Evolutionary conservation across 2,329 filamentous ascomycete genomes (phyloP), one percentile per base, ranked within the genome.

Genomic region (Grosmannia huntii): DNA sequence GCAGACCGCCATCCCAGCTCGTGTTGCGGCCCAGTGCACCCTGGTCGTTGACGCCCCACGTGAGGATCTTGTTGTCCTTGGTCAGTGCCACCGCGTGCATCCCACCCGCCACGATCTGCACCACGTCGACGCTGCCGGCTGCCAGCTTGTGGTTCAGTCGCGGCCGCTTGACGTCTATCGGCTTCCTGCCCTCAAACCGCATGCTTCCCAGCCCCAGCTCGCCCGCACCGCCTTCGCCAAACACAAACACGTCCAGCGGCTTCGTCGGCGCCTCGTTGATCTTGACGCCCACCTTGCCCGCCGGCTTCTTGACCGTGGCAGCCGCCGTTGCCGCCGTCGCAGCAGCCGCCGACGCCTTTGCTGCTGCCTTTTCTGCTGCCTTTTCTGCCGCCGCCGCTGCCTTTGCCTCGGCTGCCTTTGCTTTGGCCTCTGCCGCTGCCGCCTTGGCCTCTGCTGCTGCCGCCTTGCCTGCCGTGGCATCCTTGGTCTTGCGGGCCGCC

Each of bases 21-120:
- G 87, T 91, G 67, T 88, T 81, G 67, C 89, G 79, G 49, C 89
- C 89, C 44, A 95, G 78, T 10, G 89, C 87, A 62, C 87, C 86
- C 67, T 90, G 84, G 67, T 95, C 89, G 68, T 94, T 94, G 64
- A 94, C 89, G 57, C 89, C 89, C 89, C 89, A 95, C 31, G 87
- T 90, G 57, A 90, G 74, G 64, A 95, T 87, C 72, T 84, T 85
- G 75, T 90, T 89, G 70, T 92, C 86, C 64, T 84, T 80, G 55
- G 89, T 92, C 56, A 94, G 73, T 3, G 85, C 88, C 62, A 87
- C 76, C 56, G 79, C 84, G 71, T 95, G 89, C 88, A 95, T 92
- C 59, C 88, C 89, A 61, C 89, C 89, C 60, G 85, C 84, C 55
- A 87, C 84, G 59, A 95, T 72, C 70, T 88, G 83, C 2, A 94